These are phyloP conservation scores for Tephrocybe sp. DNA, from an alignment of 768 basidiomycete genomes.

Conservation along the genomic window DNA sequence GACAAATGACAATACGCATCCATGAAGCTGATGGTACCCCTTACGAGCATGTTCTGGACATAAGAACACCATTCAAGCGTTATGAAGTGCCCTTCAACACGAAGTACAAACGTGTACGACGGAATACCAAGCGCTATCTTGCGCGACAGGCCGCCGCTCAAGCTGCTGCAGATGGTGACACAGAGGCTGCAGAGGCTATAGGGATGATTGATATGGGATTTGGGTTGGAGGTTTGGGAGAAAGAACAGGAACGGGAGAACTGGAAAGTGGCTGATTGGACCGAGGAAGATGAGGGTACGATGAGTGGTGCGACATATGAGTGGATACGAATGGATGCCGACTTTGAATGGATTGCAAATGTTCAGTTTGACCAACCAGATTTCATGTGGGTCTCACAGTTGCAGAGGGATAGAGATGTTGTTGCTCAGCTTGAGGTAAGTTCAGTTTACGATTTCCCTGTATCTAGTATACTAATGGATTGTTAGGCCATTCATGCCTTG, in stretches of 20 bases:
- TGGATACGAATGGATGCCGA: constrained; percentile 99
- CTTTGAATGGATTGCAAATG: constrained; percentile 96
- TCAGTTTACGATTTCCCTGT: background rate
- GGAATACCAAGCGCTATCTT: constrained; percentile 94
- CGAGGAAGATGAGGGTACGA: constrained; percentile 89
- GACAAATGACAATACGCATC: constrained; percentile 97
- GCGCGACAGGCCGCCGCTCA: constrained; percentile 91
- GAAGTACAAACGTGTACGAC: constrained; percentile 93
- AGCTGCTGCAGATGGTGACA: constrained; percentile 89
- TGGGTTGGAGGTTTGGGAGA: constrained; percentile 93
- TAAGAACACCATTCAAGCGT: constrained; percentile 82
- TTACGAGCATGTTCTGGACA: constrained; percentile 96
- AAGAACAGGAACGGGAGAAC: constrained; percentile 85
- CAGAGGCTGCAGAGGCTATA: constrained; percentile 89
- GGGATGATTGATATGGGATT: constrained; percentile 94
- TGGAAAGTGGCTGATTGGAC: constrained; percentile 99
- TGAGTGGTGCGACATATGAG: constrained; percentile 96
- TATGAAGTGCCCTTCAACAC: constrained; percentile 99
- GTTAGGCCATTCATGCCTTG: constrained; percentile 86
- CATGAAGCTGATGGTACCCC: constrained; percentile 99
- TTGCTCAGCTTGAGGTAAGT: constrained; percentile 92
- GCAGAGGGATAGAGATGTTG: constrained; percentile 92
- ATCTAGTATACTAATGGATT: background rate
- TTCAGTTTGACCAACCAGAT: constrained; percentile 92
- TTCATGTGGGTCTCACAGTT: constrained; percentile 99